A percentile compares a stretch with the other conserved stretches of the same genome.
Evolutionary conservation across 2,329 filamentous ascomycete species (phyloP).

Genomic region (Penicillium sclerotiorum): DNA sequence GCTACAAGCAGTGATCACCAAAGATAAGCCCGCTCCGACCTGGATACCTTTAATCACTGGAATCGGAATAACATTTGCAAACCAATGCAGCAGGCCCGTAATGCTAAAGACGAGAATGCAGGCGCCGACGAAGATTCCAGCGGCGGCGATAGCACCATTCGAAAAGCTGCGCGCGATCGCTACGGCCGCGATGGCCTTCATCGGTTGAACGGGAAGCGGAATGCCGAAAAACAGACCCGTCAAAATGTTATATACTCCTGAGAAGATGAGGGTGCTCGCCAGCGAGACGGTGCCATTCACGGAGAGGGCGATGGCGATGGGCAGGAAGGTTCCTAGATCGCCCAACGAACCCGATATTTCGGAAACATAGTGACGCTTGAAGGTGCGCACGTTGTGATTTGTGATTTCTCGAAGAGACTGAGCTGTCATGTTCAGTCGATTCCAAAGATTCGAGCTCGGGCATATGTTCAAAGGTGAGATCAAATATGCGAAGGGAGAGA

Average conservation of each 20-base stretch:
- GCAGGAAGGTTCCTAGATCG: constrained; percentile 86
- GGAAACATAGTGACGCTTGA: constrained; percentile 60
- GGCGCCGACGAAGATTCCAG: constrained; percentile 75
- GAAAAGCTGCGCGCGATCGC: constrained; percentile 73
- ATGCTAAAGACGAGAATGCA: constrained; percentile 75
- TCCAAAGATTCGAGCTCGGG: too few relatives aligned
- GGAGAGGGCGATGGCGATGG: constrained; percentile 83
- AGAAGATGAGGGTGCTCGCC: constrained; percentile 82
- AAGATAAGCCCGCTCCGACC: constrained; percentile 82
- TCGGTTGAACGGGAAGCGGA: constrained; percentile 86
- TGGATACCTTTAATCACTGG: constrained; percentile 95
- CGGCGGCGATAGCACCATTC: constrained; percentile 73
- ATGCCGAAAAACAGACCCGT: constrained; percentile 85
- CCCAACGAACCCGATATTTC: constrained; percentile 89
- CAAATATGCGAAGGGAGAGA: too few relatives aligned
- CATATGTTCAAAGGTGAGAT: too few relatives aligned
- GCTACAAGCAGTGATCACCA: constrained; percentile 75
- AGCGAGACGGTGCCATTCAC: constrained; percentile 77
- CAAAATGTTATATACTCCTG: constrained; percentile 80
- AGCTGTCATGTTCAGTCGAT: constrained; percentile 28
- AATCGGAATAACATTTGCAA: constrained; percentile 74
- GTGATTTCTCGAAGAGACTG: constrained; percentile 33
- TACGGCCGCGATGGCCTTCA: constrained; percentile 87
- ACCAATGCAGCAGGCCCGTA: constrained; percentile 76
- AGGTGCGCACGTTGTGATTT: constrained; percentile 58